Base-by-base conservation (phyloP, 2,329 filamentous ascomycete genomes). In the Pseudonectria buxi region DNA sequence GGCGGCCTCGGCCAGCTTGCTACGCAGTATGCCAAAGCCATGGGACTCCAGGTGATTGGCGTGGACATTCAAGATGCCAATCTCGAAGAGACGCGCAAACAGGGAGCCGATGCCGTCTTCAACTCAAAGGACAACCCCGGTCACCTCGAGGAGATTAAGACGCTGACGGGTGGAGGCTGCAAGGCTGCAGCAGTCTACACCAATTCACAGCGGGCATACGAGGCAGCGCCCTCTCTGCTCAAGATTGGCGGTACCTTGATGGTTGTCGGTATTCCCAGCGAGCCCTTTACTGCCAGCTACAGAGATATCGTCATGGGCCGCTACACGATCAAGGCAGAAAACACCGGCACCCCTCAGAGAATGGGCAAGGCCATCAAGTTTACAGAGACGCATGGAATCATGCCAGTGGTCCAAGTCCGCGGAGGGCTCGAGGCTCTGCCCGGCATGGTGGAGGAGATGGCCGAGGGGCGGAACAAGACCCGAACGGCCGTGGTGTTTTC, bases 1-100 rank as follows among this genome's bases (percentile, higher is more conserved):
- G 67, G 67, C 13, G 65, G 65, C 10, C 53, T 69, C 12, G 67
- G 67, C 7, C 65, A 69, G 44, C 59, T 68, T 35, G 65, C 64
- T 4, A 57, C 65, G 7, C 65, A 69, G 40, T 69, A 58, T 44
- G 64, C 65, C 12, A 67, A 65, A 43, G 67, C 65, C 15, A 65
- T 66, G 61, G 64, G 64, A 10, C 53, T 61, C 36, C 59, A 60
- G 35, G 58, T 62, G 9, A 57, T 68, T 10, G 65, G 58, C 14
- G 55, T 70, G 29, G 67, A 71, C 36, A 60, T 65, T 33, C 65
- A 63, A 34, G 61, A 69, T 36, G 52, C 51, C 4, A 64, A 63
- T 33, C 58, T 68, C 2, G 54, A 57, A 14, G 56, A 62, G 40
- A 55, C 58, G 12, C 62, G 54, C 33, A 55, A 57, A 25, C 55